Evolutionary conservation across 257 asterid species (phyloP), one percentile per base, ranked within the genome.

Genomic region (Solanum dulcamara): DNA sequence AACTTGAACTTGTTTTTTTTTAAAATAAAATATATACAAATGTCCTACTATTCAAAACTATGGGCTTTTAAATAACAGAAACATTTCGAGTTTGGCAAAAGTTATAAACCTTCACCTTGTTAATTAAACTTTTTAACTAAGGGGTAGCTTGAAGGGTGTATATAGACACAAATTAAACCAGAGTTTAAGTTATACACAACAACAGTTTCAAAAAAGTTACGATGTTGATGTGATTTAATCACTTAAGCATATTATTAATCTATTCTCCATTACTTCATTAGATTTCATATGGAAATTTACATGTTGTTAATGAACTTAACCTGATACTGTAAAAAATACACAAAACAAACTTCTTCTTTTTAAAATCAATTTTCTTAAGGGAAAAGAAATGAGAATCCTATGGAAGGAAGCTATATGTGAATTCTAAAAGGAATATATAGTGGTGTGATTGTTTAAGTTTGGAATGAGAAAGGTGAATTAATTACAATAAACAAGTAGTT

Each of bases 401-500:
- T 42, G 81, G 72, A 40, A 74, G 81, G 81, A 72, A 38, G 81
- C 35, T 72, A 40, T 64, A 64, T 42, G 81, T 42, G 33, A 2
- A 77, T 26, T 28, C 26, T 46, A 46, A 46, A 77, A 46, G 62
- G 17, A 46, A 30, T 66, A 66, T 64, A 75, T 26, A 75, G 38
- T 75, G 59, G 81, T 42, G 59, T 22, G 42, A 17, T 85, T 59
- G n/a, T 85, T 48, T 68, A 81, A 26, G 72, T 51, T 46, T 64
- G 64, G 50, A 77, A 83, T 44, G 42, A 32, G 12, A 30, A 79
- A 30, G n/a, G 33, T 33, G 35, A 22, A 40, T 14, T 33, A 48
- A 37, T 38, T 11, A n/a, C 30, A 86, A 68, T 79, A 85, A 88
- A 83, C 85, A 89, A 80, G 80, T 30, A 42, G 59, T 87, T 88